phyloP scores from a whole-genome alignment of 2,329 filamentous ascomycete species.

The Bipolaris victoriae region DNA sequence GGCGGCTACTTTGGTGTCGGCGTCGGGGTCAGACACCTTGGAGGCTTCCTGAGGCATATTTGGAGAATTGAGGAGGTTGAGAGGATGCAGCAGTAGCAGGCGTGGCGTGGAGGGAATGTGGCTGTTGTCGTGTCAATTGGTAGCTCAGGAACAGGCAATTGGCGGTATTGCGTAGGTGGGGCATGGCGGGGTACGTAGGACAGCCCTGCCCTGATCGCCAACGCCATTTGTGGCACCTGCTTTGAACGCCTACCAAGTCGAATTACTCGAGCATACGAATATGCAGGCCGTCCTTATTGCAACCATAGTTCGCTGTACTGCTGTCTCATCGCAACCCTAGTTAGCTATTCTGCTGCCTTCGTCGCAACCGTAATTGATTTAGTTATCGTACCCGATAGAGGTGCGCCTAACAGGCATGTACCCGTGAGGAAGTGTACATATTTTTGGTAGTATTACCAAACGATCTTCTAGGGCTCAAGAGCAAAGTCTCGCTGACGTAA shows the following conservation, averaged over 20 bases:
- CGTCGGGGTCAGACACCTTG: conserved; percentile 63
- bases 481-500: no score
- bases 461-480: no score
- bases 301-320: no score
- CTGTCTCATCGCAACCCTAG: no score
- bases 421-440: no score
- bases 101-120: conserved; percentile 28
- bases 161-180: conserved; percentile 15
- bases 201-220: conserved; percentile 4
- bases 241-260: not conserved
- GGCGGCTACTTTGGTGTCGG: conserved; percentile 56
- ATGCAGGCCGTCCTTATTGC: not conserved
- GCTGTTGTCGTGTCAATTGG: conserved; percentile 10
- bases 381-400: no score
- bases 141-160: conserved; percentile 20
- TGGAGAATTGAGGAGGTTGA: not conserved
- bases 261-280: not conserved
- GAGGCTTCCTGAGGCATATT: conserved; percentile 60
- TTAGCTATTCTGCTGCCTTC: no score
- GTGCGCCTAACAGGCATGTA: no score
- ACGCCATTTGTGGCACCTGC: not conserved
- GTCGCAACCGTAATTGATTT: no score
- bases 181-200: conserved; percentile 11
- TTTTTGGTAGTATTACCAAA: no score
- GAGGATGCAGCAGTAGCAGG: conserved; percentile 21